Percentiles rank a stretch among this genome's conserved stretches.
Conservation (phyloP, 2,329 filamentous ascomycete species). For the Metarhizium brunneum region DNA sequence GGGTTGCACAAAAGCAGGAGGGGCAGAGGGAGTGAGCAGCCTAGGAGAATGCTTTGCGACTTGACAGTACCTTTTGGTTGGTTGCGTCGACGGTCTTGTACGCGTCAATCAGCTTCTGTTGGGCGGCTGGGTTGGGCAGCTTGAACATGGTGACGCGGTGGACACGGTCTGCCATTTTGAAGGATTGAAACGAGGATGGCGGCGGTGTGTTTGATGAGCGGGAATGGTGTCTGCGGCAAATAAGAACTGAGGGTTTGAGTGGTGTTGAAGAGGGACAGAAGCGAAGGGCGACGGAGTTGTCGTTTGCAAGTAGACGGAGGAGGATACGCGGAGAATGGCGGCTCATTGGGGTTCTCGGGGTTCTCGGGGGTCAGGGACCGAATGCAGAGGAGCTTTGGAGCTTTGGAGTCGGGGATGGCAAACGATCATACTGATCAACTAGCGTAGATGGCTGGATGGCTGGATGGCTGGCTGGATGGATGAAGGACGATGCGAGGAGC, state of each 20-base stretch:
- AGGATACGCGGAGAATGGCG: too few species aligned
- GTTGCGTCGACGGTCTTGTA: constrained; percentile 31
- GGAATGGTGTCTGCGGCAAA: background rate
- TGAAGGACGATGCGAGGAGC: too few species aligned
- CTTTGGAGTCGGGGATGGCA: too few species aligned
- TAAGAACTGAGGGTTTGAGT: background rate
- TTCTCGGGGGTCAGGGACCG: too few species aligned
- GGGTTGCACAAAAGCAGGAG: background rate
- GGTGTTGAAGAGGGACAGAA: background rate
- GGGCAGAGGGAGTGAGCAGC: background rate
- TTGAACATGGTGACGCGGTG: constrained; percentile 47
- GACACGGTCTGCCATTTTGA: constrained; percentile 30
- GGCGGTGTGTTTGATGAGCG: background rate
- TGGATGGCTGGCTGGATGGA: too few species aligned
- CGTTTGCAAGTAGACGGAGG: too few species aligned
- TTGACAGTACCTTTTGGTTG: constrained; percentile 30
- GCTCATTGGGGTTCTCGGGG: too few species aligned
- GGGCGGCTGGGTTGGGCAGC: constrained; percentile 33
- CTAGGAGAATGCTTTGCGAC: background rate
- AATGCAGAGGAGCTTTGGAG: too few species aligned
- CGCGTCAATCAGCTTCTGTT: constrained; percentile 32
- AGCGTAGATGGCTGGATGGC: too few species aligned
- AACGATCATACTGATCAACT: too few species aligned
- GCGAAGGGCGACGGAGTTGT: background rate
- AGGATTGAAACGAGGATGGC: background rate